phyloP scores from a whole-genome alignment of 306 rosid genomes.

The Lotus japonicus region DNA sequence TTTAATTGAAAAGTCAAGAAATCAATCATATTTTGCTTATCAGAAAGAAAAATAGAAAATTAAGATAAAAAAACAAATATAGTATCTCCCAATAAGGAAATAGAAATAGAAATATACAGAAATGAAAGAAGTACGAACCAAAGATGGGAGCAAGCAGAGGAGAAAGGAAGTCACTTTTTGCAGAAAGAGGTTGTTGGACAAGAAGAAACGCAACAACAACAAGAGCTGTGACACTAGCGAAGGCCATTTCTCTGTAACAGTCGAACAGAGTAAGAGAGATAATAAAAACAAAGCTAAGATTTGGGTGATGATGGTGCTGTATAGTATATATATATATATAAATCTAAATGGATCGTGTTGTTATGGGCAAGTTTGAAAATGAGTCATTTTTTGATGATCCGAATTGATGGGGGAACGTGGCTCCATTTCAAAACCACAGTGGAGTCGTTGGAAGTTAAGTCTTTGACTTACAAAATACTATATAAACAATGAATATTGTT shows the following conservation, averaged over 20 bases:
- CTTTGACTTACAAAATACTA: too few species aligned
- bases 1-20: not conserved
- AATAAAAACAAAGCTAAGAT: not conserved
- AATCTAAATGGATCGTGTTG: not conserved
- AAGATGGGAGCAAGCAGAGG: constrained; percentile 56
- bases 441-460: constrained; percentile 39
- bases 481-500: too few species aligned
- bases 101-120: not conserved
- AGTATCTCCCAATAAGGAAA: too few species aligned
- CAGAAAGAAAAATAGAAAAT: not conserved
- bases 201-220: constrained; percentile 24
- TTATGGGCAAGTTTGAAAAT: not conserved
- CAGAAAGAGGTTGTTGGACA: constrained; percentile 34
- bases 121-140: constrained; percentile 31
- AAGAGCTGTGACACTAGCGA: constrained; percentile 9
- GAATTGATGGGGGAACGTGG: constrained; percentile 15
- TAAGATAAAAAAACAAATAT: not conserved
- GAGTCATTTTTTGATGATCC: not conserved
- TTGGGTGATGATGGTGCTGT: not conserved
- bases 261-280: not conserved
- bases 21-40: not conserved
- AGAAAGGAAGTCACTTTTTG: constrained; percentile 35
- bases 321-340: not conserved
- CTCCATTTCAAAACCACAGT: not conserved
- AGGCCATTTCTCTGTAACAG: constrained; percentile 43